Percentiles rank a stretch among this genome's conserved stretches.
Evolutionary conservation across 228 moss, liverwort and hornwort species (phyloP).

Genomic region (Sphagnum magellanicum): DNA sequence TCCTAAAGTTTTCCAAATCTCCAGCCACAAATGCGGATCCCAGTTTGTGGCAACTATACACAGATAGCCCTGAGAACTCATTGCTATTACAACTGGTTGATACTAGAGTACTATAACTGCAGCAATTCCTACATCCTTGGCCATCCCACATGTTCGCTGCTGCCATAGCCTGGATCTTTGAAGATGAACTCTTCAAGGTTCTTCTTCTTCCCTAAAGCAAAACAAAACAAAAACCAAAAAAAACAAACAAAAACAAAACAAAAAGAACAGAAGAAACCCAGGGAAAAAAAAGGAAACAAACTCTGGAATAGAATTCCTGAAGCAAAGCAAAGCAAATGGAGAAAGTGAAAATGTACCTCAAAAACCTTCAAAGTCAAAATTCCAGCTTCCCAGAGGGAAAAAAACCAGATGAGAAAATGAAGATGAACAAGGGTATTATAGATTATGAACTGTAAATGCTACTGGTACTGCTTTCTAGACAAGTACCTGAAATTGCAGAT

Average conservation of each 20-base stretch:
- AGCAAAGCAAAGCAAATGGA: background rate
- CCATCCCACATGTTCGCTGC: conserved; percentile 12
- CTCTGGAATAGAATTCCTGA: background rate
- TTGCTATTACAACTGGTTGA: conserved; percentile 14
- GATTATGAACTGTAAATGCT: too few relatives aligned
- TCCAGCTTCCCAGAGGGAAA: too few relatives aligned
- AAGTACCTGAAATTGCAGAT: too few relatives aligned
- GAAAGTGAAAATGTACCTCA: background rate
- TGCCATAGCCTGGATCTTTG: conserved; percentile 8
- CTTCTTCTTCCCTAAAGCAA: too few relatives aligned
- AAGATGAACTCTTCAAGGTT: too few relatives aligned
- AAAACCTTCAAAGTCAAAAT: background rate
- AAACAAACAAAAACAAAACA: background rate
- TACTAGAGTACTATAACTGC: conserved; percentile 10
- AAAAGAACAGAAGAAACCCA: background rate
- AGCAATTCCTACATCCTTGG: conserved; percentile 15
- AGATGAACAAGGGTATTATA: too few relatives aligned
- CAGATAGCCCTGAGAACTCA: conserved; percentile 5
- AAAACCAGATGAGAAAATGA: too few relatives aligned
- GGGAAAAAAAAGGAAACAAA: background rate
- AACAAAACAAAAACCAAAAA: background rate
- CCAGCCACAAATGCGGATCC: background rate
- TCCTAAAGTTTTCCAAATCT: background rate
- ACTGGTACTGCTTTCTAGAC: too few relatives aligned
- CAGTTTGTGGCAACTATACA: background rate